Evolutionary conservation across 2,329 filamentous ascomycete species (phyloP), one percentile per base, ranked within the genome.

Genomic region (Penicillium sp.): DNA sequence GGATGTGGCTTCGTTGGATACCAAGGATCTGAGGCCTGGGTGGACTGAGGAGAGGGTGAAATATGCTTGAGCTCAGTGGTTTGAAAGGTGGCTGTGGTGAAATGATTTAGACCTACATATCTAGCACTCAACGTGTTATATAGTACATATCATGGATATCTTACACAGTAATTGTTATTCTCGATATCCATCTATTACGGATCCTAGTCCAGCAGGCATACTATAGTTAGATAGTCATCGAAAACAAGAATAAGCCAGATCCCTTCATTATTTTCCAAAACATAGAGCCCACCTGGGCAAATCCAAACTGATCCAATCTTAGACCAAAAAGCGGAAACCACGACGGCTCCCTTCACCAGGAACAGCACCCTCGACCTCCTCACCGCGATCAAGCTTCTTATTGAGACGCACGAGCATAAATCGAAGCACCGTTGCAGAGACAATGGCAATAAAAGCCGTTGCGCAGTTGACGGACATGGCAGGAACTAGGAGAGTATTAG

Each of bases 401-500:
- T 92, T 93, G 66, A 91, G 69, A 43, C 83, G 77, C 15, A 82
- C 80, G 27, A 93, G 78, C 40, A 90, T 83, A 37, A 86, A 77
- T 10, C 88, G 78, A 64, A 92, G 77, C 2, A 85, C 71, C 0
- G 84, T 84, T 0, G 88, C 88, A 58, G 85, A 81, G 27, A 84
- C 65, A 45, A 91, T 86, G 1, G 88, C 84, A 45, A 91, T 69
- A 23, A 85, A 81, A 0, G 84, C 82, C 19, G 86, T 89, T 1
- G 79, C 81, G 64, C 86, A 89, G 71, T 90, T 89, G 50, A 90
- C 86, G 6, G 80, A 79, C 76, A 91, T 87, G 4, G 89, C 87
- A 17, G 84, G 76, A 6, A 83, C 79, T 74, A 69, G 2, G n/a
- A 21, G 9, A 13, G 27, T 2, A 40, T 57, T 54, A 53, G 56